phyloP scores from a whole-genome alignment of 116 monocot species.

The Cymodocea nodosa region DNA sequence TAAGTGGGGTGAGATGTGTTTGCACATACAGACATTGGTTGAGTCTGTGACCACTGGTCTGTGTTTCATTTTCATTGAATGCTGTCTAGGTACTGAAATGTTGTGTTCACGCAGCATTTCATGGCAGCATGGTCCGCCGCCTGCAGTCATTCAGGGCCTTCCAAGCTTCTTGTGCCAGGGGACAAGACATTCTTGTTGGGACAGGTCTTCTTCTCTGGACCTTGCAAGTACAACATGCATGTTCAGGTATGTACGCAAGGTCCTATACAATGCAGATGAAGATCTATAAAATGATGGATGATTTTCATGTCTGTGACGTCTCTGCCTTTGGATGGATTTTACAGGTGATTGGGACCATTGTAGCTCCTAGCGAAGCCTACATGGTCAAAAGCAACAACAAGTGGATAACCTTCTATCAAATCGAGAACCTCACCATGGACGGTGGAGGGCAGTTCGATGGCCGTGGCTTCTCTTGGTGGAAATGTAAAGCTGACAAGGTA shows the following conservation, averaged over 20 bases:
- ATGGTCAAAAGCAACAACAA: not conserved
- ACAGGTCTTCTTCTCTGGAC: constrained; percentile 6
- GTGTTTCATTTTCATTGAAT: not conserved
- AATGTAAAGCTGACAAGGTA: constrained; percentile 1
- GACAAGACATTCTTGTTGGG: constrained; percentile 12
- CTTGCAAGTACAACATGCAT: constrained; percentile 15
- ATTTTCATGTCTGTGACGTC: not conserved
- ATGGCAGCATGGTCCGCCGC: constrained; percentile 11
- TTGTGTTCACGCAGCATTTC: constrained; percentile 11
- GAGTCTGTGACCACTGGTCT: not conserved
- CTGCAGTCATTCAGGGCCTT: not conserved
- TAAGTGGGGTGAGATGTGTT: not conserved
- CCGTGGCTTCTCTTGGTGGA: constrained; percentile 19
- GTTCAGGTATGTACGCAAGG: constrained; percentile 9
- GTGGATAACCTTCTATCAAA: constrained; percentile 9
- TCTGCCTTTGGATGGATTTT: not conserved
- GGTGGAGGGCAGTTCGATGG: constrained; percentile 22
- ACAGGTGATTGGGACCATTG: constrained; percentile 15
- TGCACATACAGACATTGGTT: not conserved
- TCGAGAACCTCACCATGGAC: constrained; percentile 10
- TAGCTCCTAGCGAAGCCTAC: constrained; percentile 9
- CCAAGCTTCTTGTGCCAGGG: constrained; percentile 16
- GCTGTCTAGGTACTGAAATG: not conserved
- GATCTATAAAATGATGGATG: not conserved
- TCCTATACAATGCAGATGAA: not conserved